Evolutionary conservation across 768 basidiomycete species (phyloP), one percentile per base, ranked within the genome.

Genomic region (Tulasnella sp.): DNA sequence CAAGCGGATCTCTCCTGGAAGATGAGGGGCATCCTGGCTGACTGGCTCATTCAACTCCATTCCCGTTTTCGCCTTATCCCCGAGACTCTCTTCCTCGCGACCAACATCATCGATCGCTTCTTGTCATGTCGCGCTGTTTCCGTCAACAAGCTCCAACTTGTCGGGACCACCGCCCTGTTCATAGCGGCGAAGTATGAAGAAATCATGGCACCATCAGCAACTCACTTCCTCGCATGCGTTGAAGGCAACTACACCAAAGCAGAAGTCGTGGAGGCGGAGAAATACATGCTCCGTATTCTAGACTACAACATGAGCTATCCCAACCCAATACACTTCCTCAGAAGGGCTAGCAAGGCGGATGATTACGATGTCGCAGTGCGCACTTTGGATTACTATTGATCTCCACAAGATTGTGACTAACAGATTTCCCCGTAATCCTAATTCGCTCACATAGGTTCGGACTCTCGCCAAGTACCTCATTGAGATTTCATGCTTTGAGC

Each of bases 1-100:
- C 92, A 97, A 70, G 79, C 80, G 60, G 86, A 91, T 55, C 77
- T 96, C 27, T 84, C 82, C 15, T 95, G 91, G 91, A 81, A 82
- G 52, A 90, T 93, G 82, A 86, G 92, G 9, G 85, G 83, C 7
- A 81, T 93, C 51, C 81, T 97, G 17, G 81, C 88, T 63, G 93
- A 95, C 76, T 96, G 92, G 92, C 77, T 97, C 61, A 82, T 96
- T 64, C 88, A 93, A 71, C 84, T 94, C 15, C 94, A 96, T 69
- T 78, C 79, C 51, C 85, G 85, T 64, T 94, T 93, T 77, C 81
- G 82, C 58, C 78, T 96, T 27, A 76, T 88, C 10, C 88, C 88
- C 15, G 93, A 97, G 72, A 94, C 94, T 0, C 81, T 96, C 59
- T 95, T 94, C 75, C 80, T 95, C 60, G 82, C 83, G 67, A 76